These are phyloP conservation scores for Pyrenochaeta sp. DNA, from an alignment of 2,329 filamentous ascomycete species.

Conservation along the genomic window DNA sequence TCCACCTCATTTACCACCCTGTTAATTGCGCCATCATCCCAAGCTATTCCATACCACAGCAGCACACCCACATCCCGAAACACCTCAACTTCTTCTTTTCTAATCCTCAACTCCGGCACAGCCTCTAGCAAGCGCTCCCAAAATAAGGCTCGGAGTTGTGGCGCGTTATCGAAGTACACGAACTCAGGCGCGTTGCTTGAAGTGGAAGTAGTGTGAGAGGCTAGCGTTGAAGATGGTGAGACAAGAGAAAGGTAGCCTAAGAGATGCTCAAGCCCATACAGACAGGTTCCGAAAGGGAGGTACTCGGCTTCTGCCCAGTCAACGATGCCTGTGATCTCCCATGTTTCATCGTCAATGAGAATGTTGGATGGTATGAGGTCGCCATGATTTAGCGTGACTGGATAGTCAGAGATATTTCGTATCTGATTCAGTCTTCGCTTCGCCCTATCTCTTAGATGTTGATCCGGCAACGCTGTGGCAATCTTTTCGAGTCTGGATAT, in stretches of 20 bases:
- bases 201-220: not conserved
- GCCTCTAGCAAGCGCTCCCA: slow-evolving; percentile 56
- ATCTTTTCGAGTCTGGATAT: slow-evolving; percentile 36
- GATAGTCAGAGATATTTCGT: slow-evolving; percentile 60
- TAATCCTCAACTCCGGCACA: slow-evolving; percentile 47
- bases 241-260: slow-evolving; percentile 57
- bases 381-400: slow-evolving; percentile 68
- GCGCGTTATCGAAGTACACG: slow-evolving; percentile 57
- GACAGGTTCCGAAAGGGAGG: slow-evolving; percentile 66
- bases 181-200: slow-evolving; percentile 10
- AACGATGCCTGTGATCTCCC: slow-evolving; percentile 62
- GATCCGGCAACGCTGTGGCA: slow-evolving; percentile 31
- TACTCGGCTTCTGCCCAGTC: slow-evolving; percentile 72
- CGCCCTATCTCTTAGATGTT: slow-evolving; percentile 28
- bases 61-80: slow-evolving; percentile 65
- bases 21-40: slow-evolving; percentile 67
- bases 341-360: slow-evolving; percentile 58
- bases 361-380: slow-evolving; percentile 68
- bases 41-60: slow-evolving; percentile 71
- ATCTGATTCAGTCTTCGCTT: slow-evolving; percentile 13
- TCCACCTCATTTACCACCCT: slow-evolving; percentile 62
- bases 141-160: slow-evolving; percentile 57
- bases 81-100: slow-evolving; percentile 48
- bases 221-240: not conserved
- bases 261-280: slow-evolving; percentile 69